Conservation (phyloP, 2,329 filamentous ascomycete genomes). For the Fonsecaea erecta region DNA sequence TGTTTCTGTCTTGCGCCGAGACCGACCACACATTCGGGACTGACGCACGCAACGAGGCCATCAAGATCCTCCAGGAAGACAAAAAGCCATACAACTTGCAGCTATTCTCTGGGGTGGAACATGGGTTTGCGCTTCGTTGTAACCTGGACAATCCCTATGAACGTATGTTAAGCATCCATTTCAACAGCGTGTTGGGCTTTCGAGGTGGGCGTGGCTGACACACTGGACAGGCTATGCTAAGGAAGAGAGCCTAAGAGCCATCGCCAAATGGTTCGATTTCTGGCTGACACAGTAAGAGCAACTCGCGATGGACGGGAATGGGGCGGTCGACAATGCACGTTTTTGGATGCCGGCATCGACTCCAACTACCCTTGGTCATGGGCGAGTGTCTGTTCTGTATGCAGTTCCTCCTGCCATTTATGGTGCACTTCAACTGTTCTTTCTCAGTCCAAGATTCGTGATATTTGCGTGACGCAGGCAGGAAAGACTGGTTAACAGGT, state of each 20-base stretch:
- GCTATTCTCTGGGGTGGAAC: slow-evolving; percentile 37
- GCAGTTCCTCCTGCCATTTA: background rate
- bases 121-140: slow-evolving; percentile 38
- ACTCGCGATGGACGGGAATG: background rate
- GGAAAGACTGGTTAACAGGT: background rate
- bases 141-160: slow-evolving; percentile 33
- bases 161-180: slow-evolving; percentile 10
- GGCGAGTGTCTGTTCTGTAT: background rate
- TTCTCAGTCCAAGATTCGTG: background rate
- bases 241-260: slow-evolving; percentile 28
- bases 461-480: background rate
- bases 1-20: slow-evolving; percentile 32
- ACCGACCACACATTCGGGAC: slow-evolving; percentile 29
- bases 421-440: background rate
- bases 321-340: background rate
- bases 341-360: background rate
- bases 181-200: background rate
- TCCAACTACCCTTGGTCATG: background rate
- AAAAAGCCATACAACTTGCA: slow-evolving; percentile 36
- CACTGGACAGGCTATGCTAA: slow-evolving; percentile 24
- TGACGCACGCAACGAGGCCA: slow-evolving; percentile 26
- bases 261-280: slow-evolving; percentile 30
- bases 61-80: slow-evolving; percentile 31
- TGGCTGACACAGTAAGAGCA: slow-evolving; percentile 21
- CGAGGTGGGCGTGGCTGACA: slow-evolving; percentile 2